Evolutionary conservation across 208 protist species (phyloP), one percentile per base, ranked within the genome.

Genomic region (Herpetomonas samuelpessoai): DNA sequence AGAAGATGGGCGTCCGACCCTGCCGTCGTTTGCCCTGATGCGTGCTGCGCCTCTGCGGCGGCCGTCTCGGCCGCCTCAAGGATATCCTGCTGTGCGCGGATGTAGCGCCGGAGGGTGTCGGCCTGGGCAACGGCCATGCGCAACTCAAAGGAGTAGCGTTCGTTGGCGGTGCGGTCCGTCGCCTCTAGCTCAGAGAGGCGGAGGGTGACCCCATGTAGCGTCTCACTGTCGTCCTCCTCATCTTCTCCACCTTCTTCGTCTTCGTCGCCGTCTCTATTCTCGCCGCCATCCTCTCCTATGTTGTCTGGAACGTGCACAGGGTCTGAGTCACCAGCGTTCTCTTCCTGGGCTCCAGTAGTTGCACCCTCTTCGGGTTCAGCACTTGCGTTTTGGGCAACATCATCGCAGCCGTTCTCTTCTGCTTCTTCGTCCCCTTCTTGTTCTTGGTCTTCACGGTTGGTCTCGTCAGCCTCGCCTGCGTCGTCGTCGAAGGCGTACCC

Each of bases 141-240:
- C 38, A 82, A 52, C n/a, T 58, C 63, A 48, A 85, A 78, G 9
- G 29, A 16, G 22, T 80, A 54, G 21, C 65, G 64, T 0, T 48
- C 58, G 0, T 9, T 46, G 4, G 57, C 58, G 28, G 68, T 57
- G 31, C 55, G 31, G 25, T 70, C 59, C 26, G 66, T 45, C 12
- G 71, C 54, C 50, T 85, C 75, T 60, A 78, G 28, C 27, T 81
- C 80, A 1, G 78, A 75, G 1, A 87, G 65, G 16, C 78, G 84
- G 19, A 70, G 61, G 2, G 79, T 52, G 7, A 83, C 57, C 1
- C 64, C 67, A 0, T 79, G 75, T 0, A 52, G 60, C n/a, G 57
- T 58, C 27, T 60, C 59, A 0, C 31, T 38, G 4, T 74, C 70
- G 1, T 69, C 67, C 7, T 70, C 67, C 6, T 69, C 68, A 2